phyloP scores from a whole-genome alignment of 1,139 yeast species.

The Lipomyces yarrowii region DNA sequence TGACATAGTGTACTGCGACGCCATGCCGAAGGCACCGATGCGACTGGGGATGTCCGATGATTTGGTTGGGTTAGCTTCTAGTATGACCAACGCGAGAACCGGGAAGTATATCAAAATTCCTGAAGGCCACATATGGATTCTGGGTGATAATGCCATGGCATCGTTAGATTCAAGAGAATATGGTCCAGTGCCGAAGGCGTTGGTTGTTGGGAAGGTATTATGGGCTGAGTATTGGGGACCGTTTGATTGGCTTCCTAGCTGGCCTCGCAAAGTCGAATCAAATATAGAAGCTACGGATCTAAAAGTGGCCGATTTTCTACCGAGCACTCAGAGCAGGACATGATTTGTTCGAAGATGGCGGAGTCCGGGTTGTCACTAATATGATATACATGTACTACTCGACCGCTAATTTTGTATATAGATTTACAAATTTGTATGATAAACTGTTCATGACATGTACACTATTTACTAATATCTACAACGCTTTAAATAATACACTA shows the following conservation, averaged over 20 bases:
- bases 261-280: conserved; percentile 20
- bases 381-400: neutral
- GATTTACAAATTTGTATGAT: neutral
- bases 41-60: conserved; percentile 15
- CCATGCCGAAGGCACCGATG: conserved; percentile 14
- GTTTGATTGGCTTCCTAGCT: conserved; percentile 14
- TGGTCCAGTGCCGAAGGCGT: conserved; percentile 83
- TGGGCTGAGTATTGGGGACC: conserved; percentile 25
- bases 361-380: neutral
- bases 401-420: neutral
- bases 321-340: neutral
- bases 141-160: conserved; percentile 88
- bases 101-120: conserved; percentile 62
- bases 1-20: conserved; percentile 53
- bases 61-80: conserved; percentile 14
- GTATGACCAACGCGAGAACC: conserved; percentile 1
- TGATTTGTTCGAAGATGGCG: neutral
- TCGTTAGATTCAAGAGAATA: conserved; percentile 91
- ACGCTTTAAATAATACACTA: neutral
- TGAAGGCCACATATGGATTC: conserved; percentile 94
- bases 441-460: neutral
- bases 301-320: neutral
- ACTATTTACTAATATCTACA: neutral
- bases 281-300: neutral
- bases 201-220: conserved; percentile 77